These are phyloP conservation scores for Mycena latifolia DNA, from an alignment of 768 basidiomycete genomes.

Conservation along the genomic window DNA sequence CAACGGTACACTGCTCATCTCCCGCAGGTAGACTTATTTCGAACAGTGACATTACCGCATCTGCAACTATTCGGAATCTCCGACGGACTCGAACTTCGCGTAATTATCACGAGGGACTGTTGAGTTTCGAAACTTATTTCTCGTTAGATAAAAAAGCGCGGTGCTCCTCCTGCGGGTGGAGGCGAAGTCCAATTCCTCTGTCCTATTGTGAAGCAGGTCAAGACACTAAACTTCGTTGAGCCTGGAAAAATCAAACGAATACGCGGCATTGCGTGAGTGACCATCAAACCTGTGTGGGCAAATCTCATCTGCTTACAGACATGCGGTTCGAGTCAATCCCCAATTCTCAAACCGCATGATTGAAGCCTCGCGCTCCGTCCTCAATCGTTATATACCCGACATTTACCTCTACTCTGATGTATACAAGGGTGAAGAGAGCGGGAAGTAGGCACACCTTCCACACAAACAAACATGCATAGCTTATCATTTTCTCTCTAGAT, in stretches of 20 bases:
- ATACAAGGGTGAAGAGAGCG: conserved; percentile 97
- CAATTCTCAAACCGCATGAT: conserved; percentile 99
- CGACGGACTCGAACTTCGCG: conserved; percentile 91
- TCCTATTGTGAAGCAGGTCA: conserved; percentile 90
- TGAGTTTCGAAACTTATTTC: not conserved
- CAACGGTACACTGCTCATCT: conserved; percentile 24
- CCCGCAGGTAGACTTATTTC: conserved; percentile 83
- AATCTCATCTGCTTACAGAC: conserved; percentile 59
- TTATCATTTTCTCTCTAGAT: conserved; percentile 61
- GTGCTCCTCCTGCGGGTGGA: conserved; percentile 90
- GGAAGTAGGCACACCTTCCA: conserved; percentile 76
- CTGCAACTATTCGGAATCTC: conserved; percentile 91
- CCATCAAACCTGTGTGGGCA: not conserved
- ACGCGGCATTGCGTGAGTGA: conserved; percentile 91
- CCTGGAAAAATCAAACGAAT: conserved; percentile 94
- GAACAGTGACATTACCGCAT: conserved; percentile 92
- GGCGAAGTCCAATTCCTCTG: conserved; percentile 96
- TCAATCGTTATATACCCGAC: conserved; percentile 98
- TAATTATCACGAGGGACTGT: conserved; percentile 47
- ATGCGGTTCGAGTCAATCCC: conserved; percentile 96
- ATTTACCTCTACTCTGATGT: conserved; percentile 99
- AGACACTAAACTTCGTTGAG: conserved; percentile 93
- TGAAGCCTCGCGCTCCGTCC: conserved; percentile 89
- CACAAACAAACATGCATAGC: not conserved
- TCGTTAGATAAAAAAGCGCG: conserved; percentile 93